These are phyloP conservation scores for Cicer yamashitae DNA, from an alignment of 306 rosid species.

Conservation along the genomic window DNA sequence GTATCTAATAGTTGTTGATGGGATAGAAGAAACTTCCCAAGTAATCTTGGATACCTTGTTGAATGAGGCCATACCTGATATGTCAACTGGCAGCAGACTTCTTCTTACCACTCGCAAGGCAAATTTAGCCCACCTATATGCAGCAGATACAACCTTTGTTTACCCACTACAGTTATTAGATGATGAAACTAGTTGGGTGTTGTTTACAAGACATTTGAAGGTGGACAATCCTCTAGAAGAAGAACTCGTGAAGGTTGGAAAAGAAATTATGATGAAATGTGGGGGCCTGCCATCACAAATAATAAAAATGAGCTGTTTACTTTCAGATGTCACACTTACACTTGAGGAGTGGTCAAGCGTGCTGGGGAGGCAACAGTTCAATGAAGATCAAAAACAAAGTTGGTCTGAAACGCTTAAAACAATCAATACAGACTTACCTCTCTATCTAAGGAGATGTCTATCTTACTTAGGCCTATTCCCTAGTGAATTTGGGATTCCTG, in stretches of 20 bases:
- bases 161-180: conserved; percentile 36
- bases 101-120: conserved; percentile 34
- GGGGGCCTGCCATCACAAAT: conserved; percentile 45
- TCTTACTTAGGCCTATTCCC: conserved; percentile 41
- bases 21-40: conserved; percentile 2
- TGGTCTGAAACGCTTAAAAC: conserved; percentile 3
- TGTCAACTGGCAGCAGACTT: conserved; percentile 25
- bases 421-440: neutral
- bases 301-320: neutral
- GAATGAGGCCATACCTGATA: neutral
- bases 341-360: conserved; percentile 5
- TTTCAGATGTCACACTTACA: conserved; percentile 12
- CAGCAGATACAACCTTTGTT: neutral
- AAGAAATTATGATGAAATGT: conserved; percentile 26
- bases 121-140: neutral
- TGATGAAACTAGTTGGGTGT: conserved; percentile 32
- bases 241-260: neutral
- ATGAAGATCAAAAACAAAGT: neutral
- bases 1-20: conserved; percentile 46
- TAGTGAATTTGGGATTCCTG: conserved; percentile 40
- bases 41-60: conserved; percentile 30
- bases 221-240: neutral
- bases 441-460: conserved; percentile 16
- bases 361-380: neutral
- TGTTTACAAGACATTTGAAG: conserved; percentile 11